Conservation (phyloP, 2,329 filamentous ascomycete genomes). For the Hymenoscyphus linearis region DNA sequence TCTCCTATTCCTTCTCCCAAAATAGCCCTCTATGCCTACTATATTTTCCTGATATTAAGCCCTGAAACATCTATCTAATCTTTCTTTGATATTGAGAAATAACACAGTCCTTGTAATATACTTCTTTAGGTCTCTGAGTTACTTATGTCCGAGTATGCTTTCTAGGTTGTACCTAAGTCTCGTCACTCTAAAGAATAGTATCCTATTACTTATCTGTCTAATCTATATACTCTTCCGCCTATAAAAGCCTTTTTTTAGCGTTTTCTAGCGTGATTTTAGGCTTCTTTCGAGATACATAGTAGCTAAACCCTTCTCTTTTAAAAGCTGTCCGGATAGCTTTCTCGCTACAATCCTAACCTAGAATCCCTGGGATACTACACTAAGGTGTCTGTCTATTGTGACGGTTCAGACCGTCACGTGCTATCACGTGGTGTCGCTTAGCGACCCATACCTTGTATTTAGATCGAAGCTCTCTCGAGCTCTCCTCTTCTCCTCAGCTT, state of each 20-base stretch:
- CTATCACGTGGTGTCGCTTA: no score
- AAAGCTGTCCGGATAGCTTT: background rate
- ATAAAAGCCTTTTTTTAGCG: background rate
- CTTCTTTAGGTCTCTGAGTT: conserved; percentile 3
- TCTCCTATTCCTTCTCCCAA: conserved; percentile 16
- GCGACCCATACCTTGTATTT: no score
- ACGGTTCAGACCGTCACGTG: no score
- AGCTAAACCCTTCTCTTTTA: background rate
- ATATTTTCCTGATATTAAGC: conserved; percentile 11
- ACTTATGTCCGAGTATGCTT: conserved; percentile 6
- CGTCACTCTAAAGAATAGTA: conserved; percentile 9
- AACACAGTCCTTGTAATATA: conserved; percentile 13
- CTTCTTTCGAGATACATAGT: background rate
- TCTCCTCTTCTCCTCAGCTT: no score
- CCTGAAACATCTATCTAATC: conserved; percentile 19
- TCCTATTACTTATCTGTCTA: conserved; percentile 7
- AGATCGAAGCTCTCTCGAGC: no score
- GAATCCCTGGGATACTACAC: no score
- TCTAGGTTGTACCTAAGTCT: conserved; percentile 11
- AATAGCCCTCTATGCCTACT: conserved; percentile 10
- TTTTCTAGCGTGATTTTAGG: background rate
- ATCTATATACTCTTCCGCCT: background rate
- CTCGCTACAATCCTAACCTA: background rate
- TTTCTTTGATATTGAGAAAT: conserved; percentile 10
- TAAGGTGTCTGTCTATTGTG: no score